These are phyloP conservation scores for Tephrocybe sp. DNA, from an alignment of 768 basidiomycete genomes.

Conservation along the genomic window DNA sequence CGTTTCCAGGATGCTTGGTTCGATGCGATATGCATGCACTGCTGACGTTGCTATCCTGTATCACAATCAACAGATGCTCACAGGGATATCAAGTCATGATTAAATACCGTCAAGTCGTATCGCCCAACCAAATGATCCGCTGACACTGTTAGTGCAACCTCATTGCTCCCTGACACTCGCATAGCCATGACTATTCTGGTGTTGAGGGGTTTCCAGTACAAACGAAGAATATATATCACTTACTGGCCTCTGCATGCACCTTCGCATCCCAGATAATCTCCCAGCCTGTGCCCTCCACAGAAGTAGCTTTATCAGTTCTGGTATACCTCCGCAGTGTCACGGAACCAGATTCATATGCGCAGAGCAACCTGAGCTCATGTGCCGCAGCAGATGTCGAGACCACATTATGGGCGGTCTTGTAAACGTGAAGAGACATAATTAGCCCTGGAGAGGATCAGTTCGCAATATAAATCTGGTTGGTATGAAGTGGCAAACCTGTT, in stretches of 20 bases:
- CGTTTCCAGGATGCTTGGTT: slow-evolving; percentile 81
- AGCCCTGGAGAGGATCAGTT: slow-evolving; percentile 54
- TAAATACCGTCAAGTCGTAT: slow-evolving; percentile 54
- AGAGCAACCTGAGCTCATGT: slow-evolving; percentile 58
- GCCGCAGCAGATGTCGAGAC: slow-evolving; percentile 28
- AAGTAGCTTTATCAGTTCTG: slow-evolving; percentile 37
- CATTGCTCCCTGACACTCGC: slow-evolving; percentile 57
- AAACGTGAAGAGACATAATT: slow-evolving; percentile 85
- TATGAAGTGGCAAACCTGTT: slow-evolving; percentile 41
- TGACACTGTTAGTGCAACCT: slow-evolving; percentile 75
- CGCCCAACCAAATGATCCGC: slow-evolving; percentile 77
- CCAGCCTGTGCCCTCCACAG: slow-evolving; percentile 76
- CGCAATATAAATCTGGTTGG: not conserved
- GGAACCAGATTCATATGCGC: slow-evolving; percentile 86
- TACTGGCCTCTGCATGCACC: slow-evolving; percentile 73
- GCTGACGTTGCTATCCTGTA: not conserved
- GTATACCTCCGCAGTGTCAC: slow-evolving; percentile 65
- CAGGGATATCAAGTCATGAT: not conserved
- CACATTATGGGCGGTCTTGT: slow-evolving; percentile 24
- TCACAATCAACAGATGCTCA: not conserved
- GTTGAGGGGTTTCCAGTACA: not conserved
- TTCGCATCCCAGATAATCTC: slow-evolving; percentile 63
- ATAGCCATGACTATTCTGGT: slow-evolving; percentile 75
- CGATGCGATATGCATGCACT: slow-evolving; percentile 29
- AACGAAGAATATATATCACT: slow-evolving; percentile 17